Evolutionary conservation across 352 stramenopile genomes (phyloP), one percentile per base, ranked within the genome.

Genomic region (Pythium periplocum): DNA sequence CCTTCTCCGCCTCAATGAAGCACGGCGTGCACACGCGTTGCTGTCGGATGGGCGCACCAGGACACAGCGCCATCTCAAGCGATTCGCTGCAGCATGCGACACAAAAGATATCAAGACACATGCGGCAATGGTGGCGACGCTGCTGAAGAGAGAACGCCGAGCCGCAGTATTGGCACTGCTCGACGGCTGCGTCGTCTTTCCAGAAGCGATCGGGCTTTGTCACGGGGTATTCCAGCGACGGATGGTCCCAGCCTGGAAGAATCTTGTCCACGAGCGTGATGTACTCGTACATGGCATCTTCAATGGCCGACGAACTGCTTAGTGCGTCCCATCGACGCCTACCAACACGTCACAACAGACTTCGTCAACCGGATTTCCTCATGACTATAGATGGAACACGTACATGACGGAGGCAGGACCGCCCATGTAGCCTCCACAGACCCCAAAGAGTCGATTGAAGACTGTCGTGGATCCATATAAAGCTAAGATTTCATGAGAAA

Each of bases 101-200:
- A 38, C 81, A 91, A 43, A 83, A 91, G 11, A 91, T 83, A 12
- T 82, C 69, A 55, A 91, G 64, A 61, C 81, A 91, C 49, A 89
- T 59, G 7, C 78, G 81, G 51, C 81, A 91, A 53, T 91, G 81
- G 32, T 89, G 81, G 6, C 81, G 74, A 9, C 81, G 78, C 34
- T 40, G 57, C 8, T 59, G 47, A 6, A 62, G 47, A 11, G 72
- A 70, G 52, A 91, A 91, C 33, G 41, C n/a, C 26, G 55, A 56
- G 30, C 64, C 68, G 43, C 81, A 91, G 48, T 66, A 58, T 33
- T 78, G 61, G 46, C 80, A 91, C 37, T 75, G 57, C 2, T 57
- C 55, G 4, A 56, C 60, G 0, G 58, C 49, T 1, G 62, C 31
- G 47, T 91, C 80, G 48, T 87, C 76, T 40, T 80, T 66, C 78